These are phyloP conservation scores for Cynanchum wilfordii DNA, from an alignment of 257 asterid genomes.

Conservation along the genomic window DNA sequence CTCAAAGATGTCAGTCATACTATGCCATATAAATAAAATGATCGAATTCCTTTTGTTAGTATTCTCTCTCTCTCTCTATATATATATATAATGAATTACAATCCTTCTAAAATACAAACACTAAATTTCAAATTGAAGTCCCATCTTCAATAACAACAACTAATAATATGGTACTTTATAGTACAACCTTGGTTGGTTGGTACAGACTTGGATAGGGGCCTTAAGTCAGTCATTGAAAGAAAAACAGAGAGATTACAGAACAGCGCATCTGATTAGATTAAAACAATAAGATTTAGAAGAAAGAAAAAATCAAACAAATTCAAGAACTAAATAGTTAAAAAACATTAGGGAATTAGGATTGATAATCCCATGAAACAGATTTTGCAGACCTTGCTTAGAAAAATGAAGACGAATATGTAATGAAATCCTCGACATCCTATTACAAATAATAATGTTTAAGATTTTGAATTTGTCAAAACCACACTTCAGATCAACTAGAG, in stretches of 20 bases:
- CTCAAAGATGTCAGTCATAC: neutral
- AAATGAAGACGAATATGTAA: neutral
- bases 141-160: neutral
- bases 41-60: too few species aligned
- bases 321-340: too few species aligned
- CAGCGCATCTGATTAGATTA: too few species aligned
- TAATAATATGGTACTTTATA: neutral
- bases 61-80: too few species aligned
- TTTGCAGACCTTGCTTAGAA: neutral
- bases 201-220: neutral
- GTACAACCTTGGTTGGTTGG: neutral
- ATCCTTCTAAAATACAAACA: neutral
- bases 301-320: too few species aligned
- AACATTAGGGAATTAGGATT: too few species aligned
- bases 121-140: neutral
- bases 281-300: too few species aligned
- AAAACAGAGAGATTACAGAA: too few species aligned
- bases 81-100: too few species aligned
- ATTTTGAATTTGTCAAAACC: neutral
- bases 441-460: neutral
- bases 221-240: neutral
- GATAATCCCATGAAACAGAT: neutral
- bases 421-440: neutral
- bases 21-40: too few species aligned
- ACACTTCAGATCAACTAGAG: slow-evolving; percentile 10